Evolutionary conservation across 2,329 filamentous ascomycete genomes (phyloP), one percentile per base, ranked within the genome.

Genomic region (Myotisia sp.): DNA sequence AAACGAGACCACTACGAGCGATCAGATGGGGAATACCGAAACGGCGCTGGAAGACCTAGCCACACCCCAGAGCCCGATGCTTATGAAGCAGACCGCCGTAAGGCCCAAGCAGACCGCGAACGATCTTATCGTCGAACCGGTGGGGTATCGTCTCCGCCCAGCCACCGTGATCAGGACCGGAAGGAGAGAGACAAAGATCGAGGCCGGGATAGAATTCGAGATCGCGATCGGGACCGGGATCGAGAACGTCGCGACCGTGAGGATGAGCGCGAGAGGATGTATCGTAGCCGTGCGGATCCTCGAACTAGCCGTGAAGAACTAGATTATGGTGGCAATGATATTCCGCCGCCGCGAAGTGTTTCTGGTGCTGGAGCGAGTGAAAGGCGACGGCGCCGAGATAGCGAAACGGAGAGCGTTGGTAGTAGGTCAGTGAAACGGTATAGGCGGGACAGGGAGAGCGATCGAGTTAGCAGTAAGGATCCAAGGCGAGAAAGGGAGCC

Each of bases 61-160:
- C 83, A 85, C 48, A 86, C 79, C 47, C 86, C 85, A n/a, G 90
- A 95, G 57, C 73, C 74, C 38, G 86, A 98, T 60, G 74, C 83
- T 13, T 98, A 98, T 57, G 90, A 95, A 59, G 90, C 86, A 40
- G 90, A 98, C 54, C 76, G 90, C 44, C 79, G 85, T 49, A 90
- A 87, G 56, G 87, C 87, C 27, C 86, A 90, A 52, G 85, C 86
- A 38, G 86, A 93, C 53, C 79, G 92, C 30, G 92, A 95, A 61
- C 79, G 86, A 44, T 86, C 92, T 48, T 92, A 93, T 60, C 77
- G 83, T 55, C 92, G 90, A 61, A 74, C 74, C 60, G 80, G 78
- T 44, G 63, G 71, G 47, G 51, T 71, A 43, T 64, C 70, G 46
- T 58, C 62, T 6, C 56, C 57, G 8, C 35, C 43, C 17, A 42